These are phyloP conservation scores for Botrytis elliptica DNA, from an alignment of 2,329 filamentous ascomycete genomes.

Conservation along the genomic window DNA sequence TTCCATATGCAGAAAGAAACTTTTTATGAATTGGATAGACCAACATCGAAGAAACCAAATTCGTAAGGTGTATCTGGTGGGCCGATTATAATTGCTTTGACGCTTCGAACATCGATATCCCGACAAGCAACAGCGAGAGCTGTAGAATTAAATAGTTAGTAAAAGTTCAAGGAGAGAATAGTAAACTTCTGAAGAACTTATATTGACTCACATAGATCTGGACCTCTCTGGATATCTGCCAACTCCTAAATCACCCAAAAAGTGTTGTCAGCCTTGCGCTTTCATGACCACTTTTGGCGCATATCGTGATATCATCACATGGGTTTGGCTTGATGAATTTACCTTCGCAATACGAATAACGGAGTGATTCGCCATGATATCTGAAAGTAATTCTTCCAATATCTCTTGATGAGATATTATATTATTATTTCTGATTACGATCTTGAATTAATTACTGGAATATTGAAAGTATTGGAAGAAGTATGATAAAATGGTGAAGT, in stretches of 20 bases:
- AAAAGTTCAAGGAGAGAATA: conserved; percentile 17
- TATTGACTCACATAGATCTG: conserved; percentile 70
- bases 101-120: conserved; percentile 83
- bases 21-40: conserved; percentile 28
- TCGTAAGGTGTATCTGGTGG: conserved; percentile 95
- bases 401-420: background rate
- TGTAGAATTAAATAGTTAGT: conserved; percentile 41
- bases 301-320: conserved; percentile 16
- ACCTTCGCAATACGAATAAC: conserved; percentile 86
- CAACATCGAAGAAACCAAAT: conserved; percentile 93
- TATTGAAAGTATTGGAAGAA: background rate
- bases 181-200: conserved; percentile 7
- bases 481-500: background rate
- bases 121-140: conserved; percentile 84
- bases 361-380: conserved; percentile 73
- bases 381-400: background rate
- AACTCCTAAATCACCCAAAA: conserved; percentile 62
- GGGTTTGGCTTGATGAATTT: conserved; percentile 37
- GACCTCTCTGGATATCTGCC: conserved; percentile 76
- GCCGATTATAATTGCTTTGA: conserved; percentile 85
- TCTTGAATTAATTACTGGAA: background rate
- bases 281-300: conserved; percentile 23
- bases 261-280: conserved; percentile 42
- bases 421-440: background rate
- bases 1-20: background rate